Evolutionary conservation across 179 eudicot species (phyloP), one percentile per base, ranked within the genome.

Genomic region (Vitellaria paradoxa): DNA sequence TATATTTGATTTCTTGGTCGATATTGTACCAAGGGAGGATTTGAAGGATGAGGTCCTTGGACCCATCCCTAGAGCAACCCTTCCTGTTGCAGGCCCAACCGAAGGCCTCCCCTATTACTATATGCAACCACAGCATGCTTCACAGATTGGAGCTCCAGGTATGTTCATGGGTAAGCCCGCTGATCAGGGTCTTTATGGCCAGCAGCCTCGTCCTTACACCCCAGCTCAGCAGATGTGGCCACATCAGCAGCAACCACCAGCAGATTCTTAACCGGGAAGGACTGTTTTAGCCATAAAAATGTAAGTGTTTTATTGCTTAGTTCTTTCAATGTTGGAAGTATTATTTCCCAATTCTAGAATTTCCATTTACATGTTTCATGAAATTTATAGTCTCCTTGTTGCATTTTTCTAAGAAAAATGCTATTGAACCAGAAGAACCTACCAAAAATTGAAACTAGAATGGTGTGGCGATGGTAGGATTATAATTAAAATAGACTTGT

Each of bases 1-100:
- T 57, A 82, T 87, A 74, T 89, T 89, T 74, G 92, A 89, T 75
- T 89, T 89, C 85, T 59, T 89, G 78, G 90, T 89, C 46, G 92
- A 89, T 77, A 87, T 89, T 60, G 87, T 89, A 0, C 92, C 92
- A 3, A 82, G 87, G 76, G 90, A 87, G 76, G 89, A 85, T 46
- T 72, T 85, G 78, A 85, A 80, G 64, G 88, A 85, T 9, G 88
- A 85, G 75, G 83, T 85, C 45, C 83, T 85, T 69, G 82, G 83
- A 23, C 47, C 85, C 13, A 82, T 82, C 55, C 85, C 83, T 14
- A 66, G 85, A 77, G 87, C 83, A 49, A 49, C 79, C 63, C 77
- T 85, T 74, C 87, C 87, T 53, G 85, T 84, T 18, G 87, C 79
- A 59, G 85, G 73, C 68, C 84, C 87, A 8, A 23, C 83, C 52